Base-by-base conservation (phyloP, 768 basidiomycete species). In the Gautieria morchelliformis region DNA sequence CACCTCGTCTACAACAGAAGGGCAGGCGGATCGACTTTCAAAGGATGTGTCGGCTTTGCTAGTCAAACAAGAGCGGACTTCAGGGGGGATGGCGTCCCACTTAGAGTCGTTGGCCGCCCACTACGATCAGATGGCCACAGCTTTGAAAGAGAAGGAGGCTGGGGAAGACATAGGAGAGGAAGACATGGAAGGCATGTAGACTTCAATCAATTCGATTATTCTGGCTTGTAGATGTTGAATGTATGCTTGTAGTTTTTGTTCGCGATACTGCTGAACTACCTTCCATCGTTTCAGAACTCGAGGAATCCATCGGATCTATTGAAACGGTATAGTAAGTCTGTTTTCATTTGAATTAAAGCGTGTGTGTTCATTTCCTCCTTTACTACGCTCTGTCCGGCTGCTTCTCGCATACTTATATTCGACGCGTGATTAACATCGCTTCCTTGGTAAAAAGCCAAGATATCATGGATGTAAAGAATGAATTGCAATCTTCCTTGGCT, bases 241-340 rank as follows among this genome's bases (percentile, higher is more conserved):
- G 10, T 47, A 60, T 17, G 27, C 22, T 48, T 45, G n/a, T 53
- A 89, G 90, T 82, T 30, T 90, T 93, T 84, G 81, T 84, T 62
- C 76, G 87, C 41, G 89, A 93, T 65, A 87, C 86, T 1, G 79
- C 85, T 10, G 89, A 90, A 64, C 72, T 93, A 6, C 85, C 85
- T 3, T 72, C 76, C 4, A 89, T 93, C 52, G 81, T 93, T 71
- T 66, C 72, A 3, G 90, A 92, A 61, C 66, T 92, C 41, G 84
- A 90, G 61, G 79, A 79, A 39, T 74, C 76, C 58, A 72, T 78
- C 11, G 62, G 63, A n/a, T 67, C 73, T 6, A 81, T 90, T 54
- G 74, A 83, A 47, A 68, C 67, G 6, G 72, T 78, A 46, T 75
- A 82, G 89, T 90, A 66, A 62, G 84, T 69, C 22, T 27, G 39